Percentiles rank a stretch among this genome's conserved stretches.
phyloP scores from a whole-genome alignment of 768 basidiomycete species.

The Antrodiella citrinella region DNA sequence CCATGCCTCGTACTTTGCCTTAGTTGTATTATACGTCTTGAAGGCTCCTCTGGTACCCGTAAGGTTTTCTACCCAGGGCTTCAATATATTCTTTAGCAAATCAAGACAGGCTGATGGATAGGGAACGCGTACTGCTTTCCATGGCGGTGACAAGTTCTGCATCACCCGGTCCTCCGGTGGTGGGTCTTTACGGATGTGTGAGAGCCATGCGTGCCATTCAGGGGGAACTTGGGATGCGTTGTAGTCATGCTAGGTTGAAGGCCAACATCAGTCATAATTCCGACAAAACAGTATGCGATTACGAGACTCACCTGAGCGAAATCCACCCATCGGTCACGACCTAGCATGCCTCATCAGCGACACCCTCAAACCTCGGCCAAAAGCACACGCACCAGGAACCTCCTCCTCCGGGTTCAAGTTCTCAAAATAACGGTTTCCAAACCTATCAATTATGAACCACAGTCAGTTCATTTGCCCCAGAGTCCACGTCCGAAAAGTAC shows the following conservation, averaged over 20 bases:
- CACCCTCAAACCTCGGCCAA: background rate
- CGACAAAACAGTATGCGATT: background rate
- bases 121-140: constrained; percentile 65
- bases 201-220: constrained; percentile 96
- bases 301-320: constrained; percentile 60
- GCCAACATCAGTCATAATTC: background rate
- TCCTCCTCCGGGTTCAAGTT: constrained; percentile 84
- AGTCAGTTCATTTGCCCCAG: constrained; percentile 2
- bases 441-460: constrained; percentile 35
- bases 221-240: constrained; percentile 92
- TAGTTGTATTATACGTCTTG: constrained; percentile 80
- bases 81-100: background rate
- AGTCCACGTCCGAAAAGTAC: constrained; percentile 28
- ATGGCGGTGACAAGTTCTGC: constrained; percentile 60
- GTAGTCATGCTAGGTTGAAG: constrained; percentile 53
- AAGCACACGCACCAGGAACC: constrained; percentile 60
- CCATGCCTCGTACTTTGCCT: constrained; percentile 80
- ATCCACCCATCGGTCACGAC: constrained; percentile 97
- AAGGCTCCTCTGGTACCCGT: constrained; percentile 92
- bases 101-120: background rate
- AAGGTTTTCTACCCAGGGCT: constrained; percentile 85
- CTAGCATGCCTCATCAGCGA: constrained; percentile 27
- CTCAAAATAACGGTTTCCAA: constrained; percentile 93
- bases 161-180: constrained; percentile 71
- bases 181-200: constrained; percentile 79